Percentiles rank a stretch among this genome's conserved stretches.
Evolutionary conservation across 495 filamentous ascomycete species (phyloP).

Genomic region (Tuber melanosporum): DNA sequence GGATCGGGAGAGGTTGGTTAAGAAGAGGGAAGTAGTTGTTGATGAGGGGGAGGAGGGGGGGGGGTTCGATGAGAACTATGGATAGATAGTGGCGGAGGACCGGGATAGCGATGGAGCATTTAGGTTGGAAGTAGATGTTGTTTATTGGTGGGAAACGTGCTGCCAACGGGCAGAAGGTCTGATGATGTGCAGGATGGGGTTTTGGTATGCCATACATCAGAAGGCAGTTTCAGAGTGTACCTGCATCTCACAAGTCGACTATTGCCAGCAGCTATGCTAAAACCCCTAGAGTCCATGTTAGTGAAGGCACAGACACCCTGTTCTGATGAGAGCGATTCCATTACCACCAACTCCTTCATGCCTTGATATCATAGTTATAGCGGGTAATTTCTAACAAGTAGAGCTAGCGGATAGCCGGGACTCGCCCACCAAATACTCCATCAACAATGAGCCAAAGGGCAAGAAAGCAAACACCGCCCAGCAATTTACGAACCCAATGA

Average conservation of each 20-base stretch:
- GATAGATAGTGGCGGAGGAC: slow-evolving; percentile 43
- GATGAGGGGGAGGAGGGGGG: slow-evolving; percentile 55
- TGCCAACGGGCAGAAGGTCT: not conserved
- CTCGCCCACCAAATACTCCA: too few species aligned
- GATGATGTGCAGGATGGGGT: not conserved
- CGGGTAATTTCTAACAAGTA: too few species aligned
- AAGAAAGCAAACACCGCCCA: too few species aligned
- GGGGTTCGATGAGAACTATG: slow-evolving; percentile 68
- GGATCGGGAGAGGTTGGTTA: slow-evolving; percentile 70
- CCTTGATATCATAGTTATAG: not conserved
- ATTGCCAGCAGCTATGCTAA: not conserved
- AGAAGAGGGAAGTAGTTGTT: slow-evolving; percentile 57
- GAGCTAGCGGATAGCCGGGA: too few species aligned
- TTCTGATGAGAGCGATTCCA: not conserved
- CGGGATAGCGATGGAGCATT: not conserved
- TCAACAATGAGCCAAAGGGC: too few species aligned
- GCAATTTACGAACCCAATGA: too few species aligned
- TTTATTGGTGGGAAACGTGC: not conserved
- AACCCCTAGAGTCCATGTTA: not conserved
- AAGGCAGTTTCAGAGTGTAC: not conserved
- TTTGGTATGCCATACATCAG: not conserved
- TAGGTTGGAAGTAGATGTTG: not conserved
- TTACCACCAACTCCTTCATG: not conserved
- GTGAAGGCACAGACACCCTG: too few species aligned
- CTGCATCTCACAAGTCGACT: not conserved